These are phyloP conservation scores for Nevesoporus exiguus DNA, from an alignment of 768 basidiomycete species.

Conservation along the genomic window DNA sequence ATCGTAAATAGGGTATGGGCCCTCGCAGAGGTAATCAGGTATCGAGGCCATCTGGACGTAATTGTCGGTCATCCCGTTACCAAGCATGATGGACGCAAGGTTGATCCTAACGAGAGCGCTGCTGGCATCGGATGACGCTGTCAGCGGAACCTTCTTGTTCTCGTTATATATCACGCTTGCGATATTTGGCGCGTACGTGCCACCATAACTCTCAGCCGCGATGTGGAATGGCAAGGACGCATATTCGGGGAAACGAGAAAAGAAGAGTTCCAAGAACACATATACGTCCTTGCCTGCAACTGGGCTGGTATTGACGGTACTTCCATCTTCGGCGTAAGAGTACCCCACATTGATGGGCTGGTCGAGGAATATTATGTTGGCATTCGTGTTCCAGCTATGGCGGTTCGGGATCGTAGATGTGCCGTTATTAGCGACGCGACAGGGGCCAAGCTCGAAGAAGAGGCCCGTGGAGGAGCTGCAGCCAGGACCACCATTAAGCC, in stretches of 20 bases:
- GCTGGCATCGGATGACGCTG: conserved; percentile 37
- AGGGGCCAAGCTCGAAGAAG: conserved; percentile 91
- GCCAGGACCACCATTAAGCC: conserved; percentile 83
- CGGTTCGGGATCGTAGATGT: conserved; percentile 69
- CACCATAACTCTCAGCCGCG: conserved; percentile 77
- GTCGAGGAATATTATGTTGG: conserved; percentile 59
- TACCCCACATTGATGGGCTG: conserved; percentile 89
- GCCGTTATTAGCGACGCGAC: conserved; percentile 66
- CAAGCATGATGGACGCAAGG: conserved; percentile 79
- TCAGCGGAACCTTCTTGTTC: conserved; percentile 57
- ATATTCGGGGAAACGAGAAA: conserved; percentile 73
- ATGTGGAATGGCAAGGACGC: conserved; percentile 68
- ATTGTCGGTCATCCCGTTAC: conserved; percentile 85
- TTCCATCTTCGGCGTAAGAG: conserved; percentile 77
- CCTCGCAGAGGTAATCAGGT: conserved; percentile 80
- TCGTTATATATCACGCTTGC: conserved; percentile 77
- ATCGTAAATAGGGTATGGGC: conserved; percentile 78
- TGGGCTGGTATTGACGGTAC: conserved; percentile 73
- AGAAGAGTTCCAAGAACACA: conserved; percentile 78
- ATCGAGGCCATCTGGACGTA: conserved; percentile 75
- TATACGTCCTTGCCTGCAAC: conserved; percentile 89
- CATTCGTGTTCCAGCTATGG: conserved; percentile 79
- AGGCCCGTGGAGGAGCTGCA: conserved; percentile 79
- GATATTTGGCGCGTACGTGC: conserved; percentile 82
- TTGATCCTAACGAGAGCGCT: conserved; percentile 61